Percentiles rank a stretch among this genome's conserved stretches.
phyloP scores from a whole-genome alignment of 2,329 filamentous ascomycete genomes.

The Talaromyces verruculosus region DNA sequence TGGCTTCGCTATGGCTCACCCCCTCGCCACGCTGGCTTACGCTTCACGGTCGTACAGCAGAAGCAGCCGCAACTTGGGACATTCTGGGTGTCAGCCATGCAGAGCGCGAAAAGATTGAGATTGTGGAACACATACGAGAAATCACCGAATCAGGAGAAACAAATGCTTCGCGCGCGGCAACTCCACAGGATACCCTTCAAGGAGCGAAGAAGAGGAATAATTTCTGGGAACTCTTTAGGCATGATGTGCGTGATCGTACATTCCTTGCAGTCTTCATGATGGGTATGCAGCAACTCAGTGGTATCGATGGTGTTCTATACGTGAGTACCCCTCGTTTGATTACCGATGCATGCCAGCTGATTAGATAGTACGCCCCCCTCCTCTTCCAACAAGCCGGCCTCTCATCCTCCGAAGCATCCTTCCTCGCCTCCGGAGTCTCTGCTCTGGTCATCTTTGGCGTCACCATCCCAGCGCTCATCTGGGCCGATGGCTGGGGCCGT shows the following conservation, averaged over 20 bases:
- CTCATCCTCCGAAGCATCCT: slow-evolving; percentile 53
- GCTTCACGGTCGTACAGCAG: slow-evolving; percentile 46
- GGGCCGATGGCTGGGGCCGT: slow-evolving; percentile 59
- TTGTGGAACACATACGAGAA: slow-evolving; percentile 27
- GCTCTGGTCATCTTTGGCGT: slow-evolving; percentile 59
- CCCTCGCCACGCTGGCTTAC: slow-evolving; percentile 61
- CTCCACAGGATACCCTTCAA: neutral
- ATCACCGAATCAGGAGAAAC: slow-evolving; percentile 19
- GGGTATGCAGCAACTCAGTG: slow-evolving; percentile 60
- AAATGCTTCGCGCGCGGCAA: neutral
- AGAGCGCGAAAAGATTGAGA: slow-evolving; percentile 52
- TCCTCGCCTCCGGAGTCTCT: slow-evolving; percentile 62
- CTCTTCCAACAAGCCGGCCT: slow-evolving; percentile 62
- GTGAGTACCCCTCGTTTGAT: slow-evolving; percentile 25
- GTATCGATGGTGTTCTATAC: slow-evolving; percentile 61
- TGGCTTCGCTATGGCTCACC: slow-evolving; percentile 45
- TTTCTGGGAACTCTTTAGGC: slow-evolving; percentile 31
- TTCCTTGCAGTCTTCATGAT: slow-evolving; percentile 58
- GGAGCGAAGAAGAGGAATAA: neutral
- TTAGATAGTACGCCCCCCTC: slow-evolving; percentile 56
- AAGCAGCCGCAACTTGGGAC: slow-evolving; percentile 47
- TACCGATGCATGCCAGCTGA: neutral
- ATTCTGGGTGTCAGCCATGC: slow-evolving; percentile 46
- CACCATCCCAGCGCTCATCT: slow-evolving; percentile 57
- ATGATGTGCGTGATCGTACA: slow-evolving; percentile 39